A percentile compares a stretch with the other conserved stretches of the same genome.
phyloP scores from a whole-genome alignment of 2,329 filamentous ascomycete species.

The Penicillium concentricum region DNA sequence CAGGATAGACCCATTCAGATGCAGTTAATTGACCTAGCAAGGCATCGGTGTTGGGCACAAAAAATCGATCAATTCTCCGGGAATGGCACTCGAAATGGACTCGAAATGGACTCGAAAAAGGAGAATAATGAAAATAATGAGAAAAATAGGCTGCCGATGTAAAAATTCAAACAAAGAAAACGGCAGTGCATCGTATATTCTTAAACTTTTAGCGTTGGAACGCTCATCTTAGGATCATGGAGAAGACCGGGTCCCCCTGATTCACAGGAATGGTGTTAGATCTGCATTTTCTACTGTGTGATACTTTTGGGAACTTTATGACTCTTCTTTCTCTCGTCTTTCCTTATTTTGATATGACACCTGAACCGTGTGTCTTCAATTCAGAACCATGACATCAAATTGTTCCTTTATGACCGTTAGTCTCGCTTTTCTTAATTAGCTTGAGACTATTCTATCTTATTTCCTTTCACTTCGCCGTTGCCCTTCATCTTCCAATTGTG shows the following conservation, averaged over 20 bases:
- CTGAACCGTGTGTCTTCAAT: conserved; percentile 13
- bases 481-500: background rate
- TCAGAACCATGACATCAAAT: conserved; percentile 15
- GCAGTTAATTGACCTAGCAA: background rate
- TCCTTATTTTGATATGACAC: conserved; percentile 3
- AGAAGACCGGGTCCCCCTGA: too few species aligned
- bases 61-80: background rate
- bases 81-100: background rate
- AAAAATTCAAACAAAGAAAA: conserved; percentile 4
- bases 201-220: conserved; percentile 15
- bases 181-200: conserved; percentile 11
- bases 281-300: too few species aligned
- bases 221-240: too few species aligned
- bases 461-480: conserved; percentile 3
- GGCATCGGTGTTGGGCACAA: background rate
- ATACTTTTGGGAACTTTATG: conserved; percentile 2
- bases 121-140: too few species aligned
- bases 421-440: conserved; percentile 15
- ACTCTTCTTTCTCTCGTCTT: conserved; percentile 6
- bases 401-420: conserved; percentile 14
- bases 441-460: background rate
- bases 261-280: too few species aligned
- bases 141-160: background rate
- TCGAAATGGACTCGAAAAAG: background rate
- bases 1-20: conserved; percentile 5